These are phyloP conservation scores for Retiboletus flavoniger DNA, from an alignment of 1,284 basidiomycete genomes.

Conservation along the genomic window DNA sequence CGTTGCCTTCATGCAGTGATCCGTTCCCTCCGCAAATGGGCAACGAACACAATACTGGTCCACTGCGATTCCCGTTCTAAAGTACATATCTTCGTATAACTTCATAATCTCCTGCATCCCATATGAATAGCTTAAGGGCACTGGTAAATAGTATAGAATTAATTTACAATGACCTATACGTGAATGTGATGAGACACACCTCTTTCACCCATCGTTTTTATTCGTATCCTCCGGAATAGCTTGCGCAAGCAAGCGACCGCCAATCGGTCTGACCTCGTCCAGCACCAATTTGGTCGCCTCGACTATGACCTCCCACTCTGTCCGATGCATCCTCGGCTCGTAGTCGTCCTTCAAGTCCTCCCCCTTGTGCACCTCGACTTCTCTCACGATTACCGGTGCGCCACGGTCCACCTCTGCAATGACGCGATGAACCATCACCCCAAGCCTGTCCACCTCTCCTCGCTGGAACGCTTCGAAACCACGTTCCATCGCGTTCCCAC, in stretches of 20 bases:
- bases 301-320: conserved; percentile 93
- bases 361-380: conserved; percentile 73
- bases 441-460: conserved; percentile 76
- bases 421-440: conserved; percentile 94
- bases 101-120: background rate
- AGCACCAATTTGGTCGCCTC: conserved; percentile 74
- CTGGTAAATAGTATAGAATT: conserved; percentile 16
- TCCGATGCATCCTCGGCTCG: conserved; percentile 76
- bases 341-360: conserved; percentile 72
- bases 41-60: conserved; percentile 8
- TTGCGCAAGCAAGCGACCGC: background rate
- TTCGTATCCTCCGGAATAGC: background rate
- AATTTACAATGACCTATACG: conserved; percentile 12
- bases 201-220: background rate
- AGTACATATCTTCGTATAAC: conserved; percentile 11
- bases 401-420: conserved; percentile 93
- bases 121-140: conserved; percentile 21
- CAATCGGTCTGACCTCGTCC: conserved; percentile 41
- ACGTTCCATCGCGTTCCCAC: conserved; percentile 85
- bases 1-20: conserved; percentile 15
- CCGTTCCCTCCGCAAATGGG: conserved; percentile 14
- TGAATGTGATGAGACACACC: conserved; percentile 13
- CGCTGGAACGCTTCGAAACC: conserved; percentile 87
- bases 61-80: conserved; percentile 30
- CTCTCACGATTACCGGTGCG: conserved; percentile 78